These are phyloP conservation scores for Chloromonas sp. DNA, from an alignment of 163 green algal genomes.

Conservation along the genomic window DNA sequence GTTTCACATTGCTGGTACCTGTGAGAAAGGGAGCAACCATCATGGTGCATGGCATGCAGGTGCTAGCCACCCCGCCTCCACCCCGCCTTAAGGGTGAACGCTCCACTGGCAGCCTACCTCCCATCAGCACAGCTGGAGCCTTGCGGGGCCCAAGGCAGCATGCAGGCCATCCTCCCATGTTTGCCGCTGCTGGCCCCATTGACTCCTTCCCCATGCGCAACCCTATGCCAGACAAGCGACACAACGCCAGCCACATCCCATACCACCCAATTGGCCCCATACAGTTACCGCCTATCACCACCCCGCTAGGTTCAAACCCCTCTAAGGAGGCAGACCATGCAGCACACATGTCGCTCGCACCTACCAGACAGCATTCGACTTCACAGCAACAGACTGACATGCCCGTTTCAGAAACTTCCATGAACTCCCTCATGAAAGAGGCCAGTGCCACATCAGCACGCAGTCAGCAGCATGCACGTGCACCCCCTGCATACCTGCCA, in stretches of 20 bases:
- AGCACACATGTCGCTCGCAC: not conserved
- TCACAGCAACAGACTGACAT: too few species aligned
- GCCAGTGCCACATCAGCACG: not conserved
- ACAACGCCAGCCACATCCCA: conserved; percentile 3
- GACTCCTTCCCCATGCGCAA: not conserved
- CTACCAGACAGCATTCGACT: not conserved
- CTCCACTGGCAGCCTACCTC: not conserved
- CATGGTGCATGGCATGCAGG: not conserved
- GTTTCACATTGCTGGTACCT: too few species aligned
- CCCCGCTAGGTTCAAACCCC: not conserved
- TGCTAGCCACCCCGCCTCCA: not conserved
- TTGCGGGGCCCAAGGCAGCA: too few species aligned
- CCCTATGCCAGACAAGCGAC: conserved; percentile 1
- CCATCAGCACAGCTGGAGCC: not conserved
- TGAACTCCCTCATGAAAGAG: too few species aligned
- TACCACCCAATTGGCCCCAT: conserved; percentile 7
- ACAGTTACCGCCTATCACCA: conserved; percentile 4
- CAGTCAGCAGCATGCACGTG: conserved; percentile 1
- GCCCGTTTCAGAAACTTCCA: too few species aligned
- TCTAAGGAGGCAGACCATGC: not conserved
- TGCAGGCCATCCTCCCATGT: conserved; percentile 19
- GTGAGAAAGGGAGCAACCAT: too few species aligned
- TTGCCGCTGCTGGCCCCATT: conserved; percentile 16
- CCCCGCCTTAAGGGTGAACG: too few species aligned
- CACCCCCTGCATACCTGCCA: not conserved